phyloP scores from a whole-genome alignment of 345 rosid genomes.

The Murraya koenigii region DNA sequence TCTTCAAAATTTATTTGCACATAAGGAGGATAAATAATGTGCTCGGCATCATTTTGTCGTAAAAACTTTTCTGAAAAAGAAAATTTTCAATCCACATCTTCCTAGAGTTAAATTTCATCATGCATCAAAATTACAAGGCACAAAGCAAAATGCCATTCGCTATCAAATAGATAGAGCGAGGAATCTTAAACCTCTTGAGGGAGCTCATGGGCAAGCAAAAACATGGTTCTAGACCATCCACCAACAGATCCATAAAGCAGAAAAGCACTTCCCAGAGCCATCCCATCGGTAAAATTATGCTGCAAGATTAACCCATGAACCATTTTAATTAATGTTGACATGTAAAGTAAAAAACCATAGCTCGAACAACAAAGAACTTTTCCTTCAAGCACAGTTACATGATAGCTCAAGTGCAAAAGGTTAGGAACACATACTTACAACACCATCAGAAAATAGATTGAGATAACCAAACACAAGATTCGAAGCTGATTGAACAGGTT shows the following conservation, averaged over 20 bases:
- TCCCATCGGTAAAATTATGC: constrained; percentile 98
- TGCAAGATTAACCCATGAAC: constrained; percentile 34
- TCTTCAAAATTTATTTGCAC: not conserved
- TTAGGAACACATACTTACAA: constrained; percentile 65
- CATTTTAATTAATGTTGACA: constrained; percentile 5
- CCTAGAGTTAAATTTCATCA: not conserved
- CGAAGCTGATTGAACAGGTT: constrained; percentile 43
- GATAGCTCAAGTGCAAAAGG: constrained; percentile 10
- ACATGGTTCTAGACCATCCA: constrained; percentile 99
- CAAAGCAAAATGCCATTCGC: not conserved
- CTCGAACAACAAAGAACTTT: not conserved
- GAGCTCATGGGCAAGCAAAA: constrained; percentile 96
- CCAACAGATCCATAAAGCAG: constrained; percentile 97
- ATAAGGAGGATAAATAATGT: not conserved
- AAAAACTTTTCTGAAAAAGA: not conserved
- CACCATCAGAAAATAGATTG: constrained; percentile 97
- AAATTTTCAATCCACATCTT: not conserved
- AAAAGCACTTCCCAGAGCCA: constrained; percentile 98
- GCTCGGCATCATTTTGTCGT: not conserved
- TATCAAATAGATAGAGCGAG: constrained; percentile 1
- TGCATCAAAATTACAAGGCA: not conserved
- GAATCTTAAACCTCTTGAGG: constrained; percentile 84
- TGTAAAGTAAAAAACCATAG: not conserved
- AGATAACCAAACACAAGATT: constrained; percentile 95
- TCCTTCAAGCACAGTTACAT: not conserved